Percentiles rank a stretch among this genome's conserved stretches.
phyloP scores from a whole-genome alignment of 768 basidiomycete species.

The Leccinum barrowsii region DNA sequence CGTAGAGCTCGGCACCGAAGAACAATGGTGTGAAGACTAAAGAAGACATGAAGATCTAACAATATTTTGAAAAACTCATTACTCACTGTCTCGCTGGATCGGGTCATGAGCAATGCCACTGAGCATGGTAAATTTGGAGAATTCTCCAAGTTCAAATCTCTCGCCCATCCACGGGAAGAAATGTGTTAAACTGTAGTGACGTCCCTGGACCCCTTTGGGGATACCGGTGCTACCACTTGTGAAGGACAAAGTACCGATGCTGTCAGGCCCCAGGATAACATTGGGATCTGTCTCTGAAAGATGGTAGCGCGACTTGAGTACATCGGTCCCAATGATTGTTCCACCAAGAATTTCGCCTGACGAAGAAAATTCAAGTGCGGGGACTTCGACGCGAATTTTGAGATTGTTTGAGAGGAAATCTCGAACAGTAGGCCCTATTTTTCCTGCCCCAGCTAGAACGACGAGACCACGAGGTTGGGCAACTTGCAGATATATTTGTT shows the following conservation, averaged over 20 bases:
- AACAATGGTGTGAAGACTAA: slow-evolving; percentile 98
- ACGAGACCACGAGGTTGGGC: slow-evolving; percentile 89
- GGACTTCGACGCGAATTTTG: slow-evolving; percentile 85
- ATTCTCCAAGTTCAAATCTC: slow-evolving; percentile 67
- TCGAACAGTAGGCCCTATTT: slow-evolving; percentile 73
- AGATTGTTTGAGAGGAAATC: slow-evolving; percentile 78
- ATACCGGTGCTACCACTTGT: slow-evolving; percentile 97
- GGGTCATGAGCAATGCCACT: slow-evolving; percentile 99
- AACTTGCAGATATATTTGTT: slow-evolving; percentile 89
- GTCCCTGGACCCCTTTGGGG: slow-evolving; percentile 94
- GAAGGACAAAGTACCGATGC: slow-evolving; percentile 90
- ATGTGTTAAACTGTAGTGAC: slow-evolving; percentile 95
- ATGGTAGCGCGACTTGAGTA: slow-evolving; percentile 50
- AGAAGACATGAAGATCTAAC: slow-evolving; percentile 5
- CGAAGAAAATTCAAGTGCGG: slow-evolving; percentile 73
- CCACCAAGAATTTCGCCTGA: slow-evolving; percentile 70
- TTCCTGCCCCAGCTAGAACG: slow-evolving; percentile 87
- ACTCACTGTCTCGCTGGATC: slow-evolving; percentile 96
- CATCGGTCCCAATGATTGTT: slow-evolving; percentile 44
- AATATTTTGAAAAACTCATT: neutral
- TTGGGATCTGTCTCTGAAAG: slow-evolving; percentile 73
- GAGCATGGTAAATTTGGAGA: slow-evolving; percentile 94
- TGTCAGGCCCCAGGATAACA: slow-evolving; percentile 89
- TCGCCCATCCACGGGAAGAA: slow-evolving; percentile 99
- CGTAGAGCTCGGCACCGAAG: slow-evolving; percentile 92